Conservation (phyloP, 768 basidiomycete genomes). For the Flagelloscypha sp. region DNA sequence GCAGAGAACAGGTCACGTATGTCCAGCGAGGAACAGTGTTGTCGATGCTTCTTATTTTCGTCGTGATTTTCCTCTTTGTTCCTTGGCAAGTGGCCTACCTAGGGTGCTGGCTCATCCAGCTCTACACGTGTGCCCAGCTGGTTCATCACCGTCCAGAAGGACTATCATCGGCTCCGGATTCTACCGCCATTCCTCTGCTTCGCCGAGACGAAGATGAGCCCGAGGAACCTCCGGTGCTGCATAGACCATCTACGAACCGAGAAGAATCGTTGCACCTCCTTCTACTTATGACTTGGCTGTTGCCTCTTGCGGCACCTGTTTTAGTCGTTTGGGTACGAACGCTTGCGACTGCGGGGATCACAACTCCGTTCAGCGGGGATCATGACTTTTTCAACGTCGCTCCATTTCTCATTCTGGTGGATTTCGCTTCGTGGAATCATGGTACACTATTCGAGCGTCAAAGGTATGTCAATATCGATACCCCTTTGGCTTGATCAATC, state of each 20-base stretch:
- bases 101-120: conserved; percentile 73
- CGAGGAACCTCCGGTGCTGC: conserved; percentile 4
- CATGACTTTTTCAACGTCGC: conserved; percentile 60
- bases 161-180: conserved; percentile 13
- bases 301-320: conserved; percentile 71
- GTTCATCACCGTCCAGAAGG: conserved; percentile 4
- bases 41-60: conserved; percentile 53
- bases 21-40: conserved; percentile 41
- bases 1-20: conserved; percentile 26
- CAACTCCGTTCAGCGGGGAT: conserved; percentile 75
- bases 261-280: conserved; percentile 55
- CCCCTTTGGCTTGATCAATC: conserved; percentile 3
- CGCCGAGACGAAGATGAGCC: conserved; percentile 12
- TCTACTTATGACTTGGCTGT: conserved; percentile 70
- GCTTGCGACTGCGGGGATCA: conserved; percentile 67
- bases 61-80: conserved; percentile 65
- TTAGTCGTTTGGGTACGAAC: conserved; percentile 89
- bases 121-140: conserved; percentile 49
- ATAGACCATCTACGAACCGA: conserved; percentile 19
- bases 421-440: conserved; percentile 47
- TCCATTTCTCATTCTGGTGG: conserved; percentile 57
- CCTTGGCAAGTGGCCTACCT: conserved; percentile 92
- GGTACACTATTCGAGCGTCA: conserved; percentile 32
- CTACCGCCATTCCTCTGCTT: conserved; percentile 17
- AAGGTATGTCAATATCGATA: conserved; percentile 22